These are phyloP conservation scores for Alternaria consortialis DNA, from an alignment of 2,329 filamentous ascomycete species.

Conservation along the genomic window DNA sequence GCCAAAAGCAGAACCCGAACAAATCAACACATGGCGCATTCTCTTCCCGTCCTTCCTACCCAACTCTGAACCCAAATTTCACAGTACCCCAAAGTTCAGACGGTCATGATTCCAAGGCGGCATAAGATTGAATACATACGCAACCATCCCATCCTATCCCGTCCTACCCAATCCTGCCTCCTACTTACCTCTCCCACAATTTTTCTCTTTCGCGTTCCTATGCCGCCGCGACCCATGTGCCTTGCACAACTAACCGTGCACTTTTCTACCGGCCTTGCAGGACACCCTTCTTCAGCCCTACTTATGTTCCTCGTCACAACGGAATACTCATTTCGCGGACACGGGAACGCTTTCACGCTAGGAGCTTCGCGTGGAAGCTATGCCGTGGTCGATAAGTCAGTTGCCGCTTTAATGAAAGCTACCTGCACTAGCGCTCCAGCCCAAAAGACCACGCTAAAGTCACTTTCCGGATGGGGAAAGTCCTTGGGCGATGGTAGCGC, in stretches of 20 bases:
- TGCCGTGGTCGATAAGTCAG: neutral
- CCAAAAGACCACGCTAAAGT: neutral
- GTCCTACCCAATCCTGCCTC: neutral
- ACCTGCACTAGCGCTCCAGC: neutral
- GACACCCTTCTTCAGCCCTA: conserved; percentile 29
- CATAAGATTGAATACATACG: conserved; percentile 5
- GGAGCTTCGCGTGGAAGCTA: neutral
- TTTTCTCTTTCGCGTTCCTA: conserved; percentile 15
- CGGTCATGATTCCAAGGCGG: neutral
- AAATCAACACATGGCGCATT: conserved; percentile 3
- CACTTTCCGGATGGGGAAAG: conserved; percentile 7
- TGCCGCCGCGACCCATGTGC: conserved; percentile 25
- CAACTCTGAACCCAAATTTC: neutral
- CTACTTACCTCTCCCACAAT: conserved; percentile 14
- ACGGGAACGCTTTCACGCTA: conserved; percentile 2
- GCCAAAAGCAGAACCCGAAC: conserved; percentile 16
- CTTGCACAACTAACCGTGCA: conserved; percentile 33
- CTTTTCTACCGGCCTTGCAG: conserved; percentile 29
- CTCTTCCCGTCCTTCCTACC: neutral
- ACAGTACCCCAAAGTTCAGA: neutral
- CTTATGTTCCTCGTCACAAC: conserved; percentile 1
- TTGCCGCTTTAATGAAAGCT: neutral
- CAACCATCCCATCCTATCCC: neutral
- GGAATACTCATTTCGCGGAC: conserved; percentile 21
- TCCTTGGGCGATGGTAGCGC: neutral